Conservation (phyloP, 2,329 filamentous ascomycete species). For the Scolecobasidium constrictum region DNA sequence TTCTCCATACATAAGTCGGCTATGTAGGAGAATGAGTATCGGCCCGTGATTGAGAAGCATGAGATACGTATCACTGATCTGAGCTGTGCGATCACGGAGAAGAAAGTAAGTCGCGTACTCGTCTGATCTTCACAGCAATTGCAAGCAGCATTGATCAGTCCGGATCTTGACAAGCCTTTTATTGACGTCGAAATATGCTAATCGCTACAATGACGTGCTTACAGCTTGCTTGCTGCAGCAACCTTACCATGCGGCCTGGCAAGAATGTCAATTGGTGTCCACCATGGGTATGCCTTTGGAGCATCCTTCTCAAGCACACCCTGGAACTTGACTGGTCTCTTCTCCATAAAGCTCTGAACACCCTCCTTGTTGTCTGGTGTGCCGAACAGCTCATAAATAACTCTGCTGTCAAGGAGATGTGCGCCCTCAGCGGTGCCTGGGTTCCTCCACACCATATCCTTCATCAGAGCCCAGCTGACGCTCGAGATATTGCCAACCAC, state of each 20-base stretch:
- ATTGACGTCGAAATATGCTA: too few relatives aligned
- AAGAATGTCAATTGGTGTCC: slow-evolving; percentile 43
- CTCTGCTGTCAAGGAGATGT: slow-evolving; percentile 56
- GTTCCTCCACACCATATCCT: slow-evolving; percentile 57
- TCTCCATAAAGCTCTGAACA: slow-evolving; percentile 58
- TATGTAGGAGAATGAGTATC: too few relatives aligned
- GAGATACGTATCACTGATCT: too few relatives aligned
- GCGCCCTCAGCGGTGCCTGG: slow-evolving; percentile 53
- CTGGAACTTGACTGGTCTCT: slow-evolving; percentile 51
- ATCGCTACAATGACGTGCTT: too few relatives aligned
- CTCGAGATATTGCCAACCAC: slow-evolving; percentile 55
- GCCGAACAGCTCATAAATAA: slow-evolving; percentile 51
- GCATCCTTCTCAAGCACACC: slow-evolving; percentile 50
- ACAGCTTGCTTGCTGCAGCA: slow-evolving; percentile 15
- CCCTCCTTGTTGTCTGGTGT: slow-evolving; percentile 55
- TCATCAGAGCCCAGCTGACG: slow-evolving; percentile 55
- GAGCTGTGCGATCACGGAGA: too few relatives aligned
- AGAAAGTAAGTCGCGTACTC: too few relatives aligned
- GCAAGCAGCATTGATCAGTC: too few relatives aligned
- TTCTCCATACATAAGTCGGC: too few relatives aligned
- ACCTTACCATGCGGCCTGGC: slow-evolving; percentile 24
- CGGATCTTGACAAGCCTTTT: too few relatives aligned
- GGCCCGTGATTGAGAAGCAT: too few relatives aligned
- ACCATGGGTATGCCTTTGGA: slow-evolving; percentile 57
- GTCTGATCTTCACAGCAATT: too few relatives aligned